Conservation (phyloP, 345 rosid genomes). For the Eucalyptus melliodora region DNA sequence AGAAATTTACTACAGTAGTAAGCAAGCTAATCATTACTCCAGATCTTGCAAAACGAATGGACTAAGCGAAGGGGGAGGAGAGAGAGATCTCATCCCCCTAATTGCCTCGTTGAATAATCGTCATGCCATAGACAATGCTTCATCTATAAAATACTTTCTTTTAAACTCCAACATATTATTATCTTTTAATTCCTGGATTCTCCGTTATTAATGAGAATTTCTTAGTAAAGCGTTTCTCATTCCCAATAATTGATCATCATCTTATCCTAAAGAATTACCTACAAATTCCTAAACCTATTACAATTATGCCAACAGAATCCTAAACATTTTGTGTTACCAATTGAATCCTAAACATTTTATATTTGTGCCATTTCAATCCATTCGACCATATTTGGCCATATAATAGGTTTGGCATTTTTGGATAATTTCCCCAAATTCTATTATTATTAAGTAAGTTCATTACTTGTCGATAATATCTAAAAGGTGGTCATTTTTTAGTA, state of each 20-base stretch:
- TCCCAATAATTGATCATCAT: background rate
- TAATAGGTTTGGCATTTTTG: background rate
- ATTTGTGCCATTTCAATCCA: accelerated
- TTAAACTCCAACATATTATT: background rate
- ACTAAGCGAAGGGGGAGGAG: background rate
- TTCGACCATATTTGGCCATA: background rate
- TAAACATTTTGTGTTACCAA: too few relatives aligned
- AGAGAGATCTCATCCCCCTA: background rate
- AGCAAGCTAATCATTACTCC: background rate
- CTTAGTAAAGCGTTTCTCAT: background rate
- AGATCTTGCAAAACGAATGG: background rate
- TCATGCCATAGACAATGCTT: background rate
- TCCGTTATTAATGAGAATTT: background rate
- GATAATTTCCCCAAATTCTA: background rate
- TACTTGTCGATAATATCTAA: too few relatives aligned
- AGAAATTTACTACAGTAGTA: background rate
- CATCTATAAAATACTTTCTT: background rate
- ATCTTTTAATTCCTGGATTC: background rate
- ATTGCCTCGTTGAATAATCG: background rate
- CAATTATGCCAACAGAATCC: accelerated
- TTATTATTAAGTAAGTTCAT: accelerated
- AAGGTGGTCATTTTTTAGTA: background rate
- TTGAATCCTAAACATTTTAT: too few relatives aligned
- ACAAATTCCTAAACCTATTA: too few relatives aligned
- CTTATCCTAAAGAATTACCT: background rate